These are phyloP conservation scores for Taphrina confusa DNA, from an alignment of 1,139 yeast species.

Conservation along the genomic window DNA sequence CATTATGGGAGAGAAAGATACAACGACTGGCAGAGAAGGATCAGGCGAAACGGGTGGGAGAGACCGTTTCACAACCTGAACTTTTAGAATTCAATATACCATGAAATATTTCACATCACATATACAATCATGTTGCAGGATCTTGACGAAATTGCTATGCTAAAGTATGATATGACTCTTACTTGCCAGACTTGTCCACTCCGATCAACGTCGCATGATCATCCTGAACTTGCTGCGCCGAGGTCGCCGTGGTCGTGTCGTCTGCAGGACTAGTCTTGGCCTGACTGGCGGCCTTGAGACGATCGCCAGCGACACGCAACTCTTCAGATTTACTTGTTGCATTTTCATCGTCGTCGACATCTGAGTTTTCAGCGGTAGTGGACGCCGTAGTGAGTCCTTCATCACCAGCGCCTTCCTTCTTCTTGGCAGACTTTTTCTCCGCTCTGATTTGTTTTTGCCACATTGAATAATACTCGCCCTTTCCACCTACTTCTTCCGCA, in stretches of 20 bases:
- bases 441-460: conserved; percentile 73
- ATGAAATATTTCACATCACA: no score
- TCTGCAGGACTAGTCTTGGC: neutral
- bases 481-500: conserved; percentile 49
- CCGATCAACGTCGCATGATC: conserved; percentile 21
- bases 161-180: no score
- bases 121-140: no score
- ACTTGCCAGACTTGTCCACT: no score
- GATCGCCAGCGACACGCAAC: neutral
- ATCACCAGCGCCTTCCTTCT: conserved; percentile 4
- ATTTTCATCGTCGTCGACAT: conserved; percentile 4
- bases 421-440: conserved; percentile 25
- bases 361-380: conserved; percentile 16
- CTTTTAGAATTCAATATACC: no score
- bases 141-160: no score
- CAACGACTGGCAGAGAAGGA: neutral
- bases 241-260: neutral
- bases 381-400: neutral
- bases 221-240: conserved; percentile 24
- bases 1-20: neutral
- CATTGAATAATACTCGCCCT: conserved; percentile 65
- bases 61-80: no score
- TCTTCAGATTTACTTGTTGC: conserved; percentile 1
- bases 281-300: conserved; percentile 3
- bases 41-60: neutral